Evolutionary conservation across 1,139 yeast genomes (phyloP).

Genomic region (Kodamaea anthophila): DNA sequence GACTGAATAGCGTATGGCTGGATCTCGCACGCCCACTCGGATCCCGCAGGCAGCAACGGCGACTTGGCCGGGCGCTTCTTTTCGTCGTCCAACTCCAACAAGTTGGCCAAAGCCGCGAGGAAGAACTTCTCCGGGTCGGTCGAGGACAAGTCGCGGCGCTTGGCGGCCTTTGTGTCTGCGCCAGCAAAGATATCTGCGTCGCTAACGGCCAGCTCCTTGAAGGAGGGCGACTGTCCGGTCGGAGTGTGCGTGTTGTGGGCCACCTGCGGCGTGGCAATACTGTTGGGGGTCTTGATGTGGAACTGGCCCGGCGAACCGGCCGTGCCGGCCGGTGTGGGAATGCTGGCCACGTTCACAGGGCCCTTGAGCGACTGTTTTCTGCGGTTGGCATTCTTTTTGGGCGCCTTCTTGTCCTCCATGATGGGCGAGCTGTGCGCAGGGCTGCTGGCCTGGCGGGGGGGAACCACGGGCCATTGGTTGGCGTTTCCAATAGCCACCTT

Average conservation of each 20-base stretch:
- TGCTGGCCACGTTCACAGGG: conserved; percentile 14
- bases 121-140: conserved; percentile 46
- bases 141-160: conserved; percentile 42
- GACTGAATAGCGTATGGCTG: conserved; percentile 41
- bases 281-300: conserved; percentile 41
- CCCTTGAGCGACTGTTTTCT: conserved; percentile 23
- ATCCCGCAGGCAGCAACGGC: conserved; percentile 28
- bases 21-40: conserved; percentile 42
- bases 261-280: conserved; percentile 41
- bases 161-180: conserved; percentile 30
- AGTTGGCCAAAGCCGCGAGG: conserved; percentile 45
- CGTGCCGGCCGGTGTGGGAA: conserved; percentile 33
- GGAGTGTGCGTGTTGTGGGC: conserved; percentile 35
- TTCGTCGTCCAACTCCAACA: conserved; percentile 39
- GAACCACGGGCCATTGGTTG: conserved; percentile 19
- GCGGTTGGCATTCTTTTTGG: conserved; percentile 15
- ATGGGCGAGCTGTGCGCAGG: conserved; percentile 23
- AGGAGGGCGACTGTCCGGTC: conserved; percentile 33
- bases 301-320: conserved; percentile 40
- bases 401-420: conserved; percentile 8
- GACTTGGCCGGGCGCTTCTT: conserved; percentile 18
- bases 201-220: conserved; percentile 9
- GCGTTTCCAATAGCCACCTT: too few species aligned
- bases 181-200: conserved; percentile 22
- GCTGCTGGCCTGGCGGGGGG: conserved; percentile 14